Conservation (phyloP, 768 basidiomycete genomes). For the Erythrobasidium yunnanense region DNA sequence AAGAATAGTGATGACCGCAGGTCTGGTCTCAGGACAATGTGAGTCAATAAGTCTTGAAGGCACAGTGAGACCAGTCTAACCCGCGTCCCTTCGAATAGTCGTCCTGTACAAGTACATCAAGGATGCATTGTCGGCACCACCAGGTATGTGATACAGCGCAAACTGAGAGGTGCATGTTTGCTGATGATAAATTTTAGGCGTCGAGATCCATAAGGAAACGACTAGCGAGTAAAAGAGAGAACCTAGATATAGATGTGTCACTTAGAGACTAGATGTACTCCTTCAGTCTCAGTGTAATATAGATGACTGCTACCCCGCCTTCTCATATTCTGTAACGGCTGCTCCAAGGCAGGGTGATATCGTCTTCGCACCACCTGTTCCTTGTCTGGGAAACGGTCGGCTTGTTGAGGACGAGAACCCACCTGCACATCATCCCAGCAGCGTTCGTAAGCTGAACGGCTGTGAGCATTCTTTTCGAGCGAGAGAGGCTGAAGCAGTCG, state of each 20-base stretch:
- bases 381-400: too few species aligned
- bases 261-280: neutral
- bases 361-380: too few species aligned
- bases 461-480: too few species aligned
- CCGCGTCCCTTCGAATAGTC: neutral
- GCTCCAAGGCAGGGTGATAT: too few species aligned
- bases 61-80: neutral
- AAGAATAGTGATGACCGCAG: constrained; percentile 35
- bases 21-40: constrained; percentile 32
- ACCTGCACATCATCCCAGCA: too few species aligned
- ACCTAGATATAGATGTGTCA: neutral
- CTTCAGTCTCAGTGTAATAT: neutral
- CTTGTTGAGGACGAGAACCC: too few species aligned
- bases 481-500: too few species aligned
- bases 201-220: neutral
- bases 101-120: constrained; percentile 29
- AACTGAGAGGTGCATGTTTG: too few species aligned
- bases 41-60: neutral
- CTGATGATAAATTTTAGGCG: too few species aligned
- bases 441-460: too few species aligned
- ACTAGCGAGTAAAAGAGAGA: neutral
- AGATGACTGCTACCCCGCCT: neutral
- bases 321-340: neutral
- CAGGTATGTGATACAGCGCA: too few species aligned
- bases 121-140: neutral